These are phyloP conservation scores for Phialophora chinensis DNA, from an alignment of 2,329 filamentous ascomycete genomes.

Conservation along the genomic window DNA sequence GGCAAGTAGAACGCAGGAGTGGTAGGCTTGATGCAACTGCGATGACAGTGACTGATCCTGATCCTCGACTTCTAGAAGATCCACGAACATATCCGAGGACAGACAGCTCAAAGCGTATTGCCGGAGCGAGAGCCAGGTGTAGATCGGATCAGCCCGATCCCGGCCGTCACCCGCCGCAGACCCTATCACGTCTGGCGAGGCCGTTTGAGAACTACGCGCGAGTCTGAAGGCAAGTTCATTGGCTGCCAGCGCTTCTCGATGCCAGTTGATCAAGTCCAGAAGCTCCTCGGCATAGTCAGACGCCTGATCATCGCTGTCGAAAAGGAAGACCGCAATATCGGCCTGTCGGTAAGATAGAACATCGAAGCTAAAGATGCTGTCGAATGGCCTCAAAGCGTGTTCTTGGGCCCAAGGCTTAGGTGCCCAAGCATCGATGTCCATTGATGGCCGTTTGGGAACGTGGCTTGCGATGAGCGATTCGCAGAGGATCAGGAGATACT, in stretches of 20 bases:
- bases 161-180: neutral
- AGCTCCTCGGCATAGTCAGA: neutral
- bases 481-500: constrained; percentile 22
- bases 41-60: constrained; percentile 4
- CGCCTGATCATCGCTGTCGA: neutral
- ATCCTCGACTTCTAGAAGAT: constrained; percentile 15
- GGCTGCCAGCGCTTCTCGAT: constrained; percentile 21
- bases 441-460: constrained; percentile 19
- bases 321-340: constrained; percentile 12
- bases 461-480: constrained; percentile 24
- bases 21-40: constrained; percentile 12
- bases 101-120: constrained; percentile 23
- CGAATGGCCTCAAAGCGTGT: constrained; percentile 13
- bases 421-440: constrained; percentile 24
- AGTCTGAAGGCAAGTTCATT: constrained; percentile 12
- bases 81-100: constrained; percentile 18
- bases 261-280: constrained; percentile 17
- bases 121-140: constrained; percentile 22
- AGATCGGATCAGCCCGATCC: constrained; percentile 20
- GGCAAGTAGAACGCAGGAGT: constrained; percentile 22
- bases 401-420: constrained; percentile 23
- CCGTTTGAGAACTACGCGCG: neutral
- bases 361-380: constrained; percentile 22
- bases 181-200: neutral
- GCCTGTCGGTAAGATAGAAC: constrained; percentile 2